Percentiles rank a stretch among this genome's conserved stretches.
These are phyloP conservation scores for Mycena galopus DNA, from an alignment of 768 basidiomycete genomes.

Conservation along the genomic window DNA sequence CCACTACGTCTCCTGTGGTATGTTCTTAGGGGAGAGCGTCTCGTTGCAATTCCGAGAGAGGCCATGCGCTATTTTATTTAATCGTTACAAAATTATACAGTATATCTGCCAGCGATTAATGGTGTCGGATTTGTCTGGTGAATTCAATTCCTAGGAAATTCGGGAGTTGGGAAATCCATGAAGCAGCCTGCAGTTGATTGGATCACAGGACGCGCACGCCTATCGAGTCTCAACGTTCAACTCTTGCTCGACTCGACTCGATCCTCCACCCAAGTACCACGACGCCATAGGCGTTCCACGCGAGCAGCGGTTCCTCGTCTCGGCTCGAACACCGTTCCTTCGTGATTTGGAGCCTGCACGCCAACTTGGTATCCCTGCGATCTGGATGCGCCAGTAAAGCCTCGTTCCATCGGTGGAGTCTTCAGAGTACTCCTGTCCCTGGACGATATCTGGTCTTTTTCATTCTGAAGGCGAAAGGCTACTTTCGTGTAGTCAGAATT, in stretches of 20 bases:
- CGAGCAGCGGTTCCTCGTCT: constrained; percentile 1
- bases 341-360: not conserved
- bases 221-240: no score
- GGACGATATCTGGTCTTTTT: no score
- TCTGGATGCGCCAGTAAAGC: constrained; percentile 5
- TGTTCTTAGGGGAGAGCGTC: constrained; percentile 61
- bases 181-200: no score
- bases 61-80: constrained; percentile 20
- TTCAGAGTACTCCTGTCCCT: no score
- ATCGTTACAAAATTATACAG: no score
- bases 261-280: not conserved
- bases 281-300: not conserved
- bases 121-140: no score
- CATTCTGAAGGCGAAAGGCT: no score
- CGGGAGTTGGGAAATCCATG: no score
- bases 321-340: not conserved
- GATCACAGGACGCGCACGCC: not conserved
- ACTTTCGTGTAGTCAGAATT: no score
- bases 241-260: not conserved
- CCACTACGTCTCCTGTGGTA: constrained; percentile 66
- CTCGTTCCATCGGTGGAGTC: no score
- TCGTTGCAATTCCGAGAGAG: constrained; percentile 61
- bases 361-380: not conserved
- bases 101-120: no score
- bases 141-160: no score